Percentiles rank a stretch among this genome's conserved stretches.
These are phyloP conservation scores for Stachybotrys elegans DNA, from an alignment of 2,329 filamentous ascomycete genomes.

Conservation along the genomic window DNA sequence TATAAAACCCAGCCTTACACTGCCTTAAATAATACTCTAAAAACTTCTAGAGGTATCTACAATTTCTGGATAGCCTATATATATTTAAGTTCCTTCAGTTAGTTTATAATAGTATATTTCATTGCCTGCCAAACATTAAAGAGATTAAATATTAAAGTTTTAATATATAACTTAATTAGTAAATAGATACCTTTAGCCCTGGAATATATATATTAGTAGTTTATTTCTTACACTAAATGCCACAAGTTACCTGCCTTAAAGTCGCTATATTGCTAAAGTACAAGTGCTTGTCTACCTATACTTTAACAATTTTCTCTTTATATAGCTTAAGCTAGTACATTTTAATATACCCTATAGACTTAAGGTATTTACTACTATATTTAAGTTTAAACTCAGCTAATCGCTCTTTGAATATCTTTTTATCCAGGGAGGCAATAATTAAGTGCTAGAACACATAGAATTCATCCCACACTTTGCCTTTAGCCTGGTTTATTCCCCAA, in stretches of 20 bases:
- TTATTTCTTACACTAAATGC: too few species aligned
- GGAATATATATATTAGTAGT: too few species aligned
- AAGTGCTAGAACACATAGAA: conserved; percentile 12
- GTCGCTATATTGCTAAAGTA: conserved; percentile 13
- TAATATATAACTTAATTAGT: conserved; percentile 9
- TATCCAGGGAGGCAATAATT: conserved; percentile 9
- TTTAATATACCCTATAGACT: conserved; percentile 12
- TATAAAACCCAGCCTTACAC: conserved; percentile 10
- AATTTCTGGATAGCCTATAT: conserved; percentile 11
- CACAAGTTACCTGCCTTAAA: too few species aligned
- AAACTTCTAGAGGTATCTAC: conserved; percentile 8
- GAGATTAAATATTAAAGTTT: conserved; percentile 11
- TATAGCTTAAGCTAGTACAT: conserved; percentile 10
- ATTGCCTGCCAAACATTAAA: conserved; percentile 13
- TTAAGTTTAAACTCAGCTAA: conserved; percentile 8
- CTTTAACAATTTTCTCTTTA: conserved; percentile 15
- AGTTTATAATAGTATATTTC: conserved; percentile 8
- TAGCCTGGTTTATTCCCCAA: not conserved
- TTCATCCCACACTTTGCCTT: conserved; percentile 7
- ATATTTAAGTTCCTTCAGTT: conserved; percentile 9
- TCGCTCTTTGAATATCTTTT: conserved; percentile 9
- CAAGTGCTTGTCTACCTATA: conserved; percentile 12
- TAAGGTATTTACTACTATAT: conserved; percentile 9
- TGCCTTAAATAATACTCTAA: conserved; percentile 5
- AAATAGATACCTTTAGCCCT: conserved; percentile 11